Percentiles rank a stretch among this genome's conserved stretches.
phyloP scores from a whole-genome alignment of 306 rosid species.

The Luffa aegyptiaca region DNA sequence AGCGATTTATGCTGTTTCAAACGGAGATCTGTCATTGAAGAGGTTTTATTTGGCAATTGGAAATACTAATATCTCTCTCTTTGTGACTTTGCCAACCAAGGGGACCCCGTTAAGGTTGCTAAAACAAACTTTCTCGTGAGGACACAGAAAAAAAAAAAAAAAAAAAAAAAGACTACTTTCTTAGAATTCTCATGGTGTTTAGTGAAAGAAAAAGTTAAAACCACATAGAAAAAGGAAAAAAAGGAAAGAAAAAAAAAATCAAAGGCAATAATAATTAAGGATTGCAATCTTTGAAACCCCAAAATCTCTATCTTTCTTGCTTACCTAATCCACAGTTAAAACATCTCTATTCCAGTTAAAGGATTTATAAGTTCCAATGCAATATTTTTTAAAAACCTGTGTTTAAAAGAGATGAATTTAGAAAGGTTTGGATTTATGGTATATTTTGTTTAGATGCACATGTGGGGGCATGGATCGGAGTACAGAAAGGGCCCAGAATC shows the following conservation, averaged over 20 bases:
- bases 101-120: conserved; percentile 1
- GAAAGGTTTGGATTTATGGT: not conserved
- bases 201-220: conserved; percentile 1
- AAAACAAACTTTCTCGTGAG: not conserved
- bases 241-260: not conserved
- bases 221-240: not conserved
- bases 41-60: not conserved
- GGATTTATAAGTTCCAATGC: not conserved
- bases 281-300: not conserved
- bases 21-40: not conserved
- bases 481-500: conserved; percentile 88
- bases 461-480: conserved; percentile 99
- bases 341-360: not conserved
- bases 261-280: not conserved
- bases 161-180: not conserved
- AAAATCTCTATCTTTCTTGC: not conserved
- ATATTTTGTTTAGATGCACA: conserved; percentile 55
- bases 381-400: too few relatives aligned
- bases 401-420: too few relatives aligned
- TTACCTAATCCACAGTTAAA: not conserved
- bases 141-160: not conserved
- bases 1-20: not conserved
- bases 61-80: not conserved
- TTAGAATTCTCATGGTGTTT: not conserved
- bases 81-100: not conserved